These are phyloP conservation scores for Ziziphus jujuba DNA, from an alignment of 306 rosid species.

Conservation along the genomic window DNA sequence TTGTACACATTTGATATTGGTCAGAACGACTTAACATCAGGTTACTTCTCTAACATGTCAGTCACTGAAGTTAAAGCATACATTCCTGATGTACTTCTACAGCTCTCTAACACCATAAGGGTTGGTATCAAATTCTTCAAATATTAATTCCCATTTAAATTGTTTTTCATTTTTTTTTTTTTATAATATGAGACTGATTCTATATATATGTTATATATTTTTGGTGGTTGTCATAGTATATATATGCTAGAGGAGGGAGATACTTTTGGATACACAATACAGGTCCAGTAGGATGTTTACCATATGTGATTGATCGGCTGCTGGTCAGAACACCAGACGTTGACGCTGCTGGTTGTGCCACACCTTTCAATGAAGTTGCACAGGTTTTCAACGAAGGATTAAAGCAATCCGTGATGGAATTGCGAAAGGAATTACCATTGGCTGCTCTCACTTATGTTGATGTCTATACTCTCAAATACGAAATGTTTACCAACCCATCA, in stretches of 20 bases:
- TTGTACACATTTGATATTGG: conserved; percentile 52
- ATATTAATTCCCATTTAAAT: too few species aligned
- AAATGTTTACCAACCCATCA: conserved; percentile 28
- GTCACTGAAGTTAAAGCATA: conserved; percentile 32
- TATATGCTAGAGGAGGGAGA: conserved; percentile 56
- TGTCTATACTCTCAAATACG: conserved; percentile 29
- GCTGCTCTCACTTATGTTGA: conserved; percentile 66
- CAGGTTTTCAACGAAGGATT: conserved; percentile 49
- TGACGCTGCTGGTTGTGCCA: conserved; percentile 53
- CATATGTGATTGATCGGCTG: conserved; percentile 37
- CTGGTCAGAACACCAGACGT: conserved; percentile 18
- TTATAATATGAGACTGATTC: background rate
- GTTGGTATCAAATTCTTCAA: too few species aligned
- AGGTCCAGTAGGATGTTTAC: conserved; percentile 69
- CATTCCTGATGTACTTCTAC: conserved; percentile 51
- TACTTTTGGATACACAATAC: conserved; percentile 76
- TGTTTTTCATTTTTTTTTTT: too few species aligned
- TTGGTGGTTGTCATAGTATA: conserved; percentile 23
- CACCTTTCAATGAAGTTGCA: conserved; percentile 50
- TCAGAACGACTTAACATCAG: conserved; percentile 52
- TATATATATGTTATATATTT: background rate
- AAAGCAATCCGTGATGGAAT: conserved; percentile 43
- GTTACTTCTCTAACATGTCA: conserved; percentile 46
- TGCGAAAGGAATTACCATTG: conserved; percentile 43
- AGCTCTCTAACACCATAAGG: conserved; percentile 44